phyloP scores from a whole-genome alignment of 148 eudicot species.

The Rheum nobile region DNA sequence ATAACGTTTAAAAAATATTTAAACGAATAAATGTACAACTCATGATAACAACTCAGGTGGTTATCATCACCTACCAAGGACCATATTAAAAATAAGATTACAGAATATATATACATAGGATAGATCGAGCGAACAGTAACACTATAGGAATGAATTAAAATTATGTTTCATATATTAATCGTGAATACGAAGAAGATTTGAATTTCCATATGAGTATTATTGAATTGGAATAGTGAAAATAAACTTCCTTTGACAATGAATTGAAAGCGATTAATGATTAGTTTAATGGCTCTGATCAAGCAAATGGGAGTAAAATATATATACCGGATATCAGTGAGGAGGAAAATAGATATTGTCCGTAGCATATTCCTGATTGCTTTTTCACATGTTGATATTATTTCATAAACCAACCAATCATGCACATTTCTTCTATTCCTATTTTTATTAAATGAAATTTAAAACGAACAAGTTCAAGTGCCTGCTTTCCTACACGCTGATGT shows the following conservation, averaged over 20 bases:
- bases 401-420: not conserved
- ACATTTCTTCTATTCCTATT: not conserved
- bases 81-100: too few species aligned
- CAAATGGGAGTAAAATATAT: not conserved
- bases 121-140: too few species aligned
- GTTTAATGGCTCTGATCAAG: not conserved
- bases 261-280: not conserved
- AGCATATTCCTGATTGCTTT: not conserved
- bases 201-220: not conserved
- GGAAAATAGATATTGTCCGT: not conserved
- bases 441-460: not conserved
- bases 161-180: not conserved
- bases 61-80: too few species aligned
- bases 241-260: not conserved
- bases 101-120: too few species aligned
- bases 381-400: not conserved
- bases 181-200: not conserved
- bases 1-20: too few species aligned
- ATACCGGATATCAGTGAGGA: not conserved
- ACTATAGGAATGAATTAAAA: not conserved
- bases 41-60: too few species aligned
- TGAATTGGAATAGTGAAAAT: not conserved
- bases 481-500: not conserved
- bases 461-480: not conserved
- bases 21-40: too few species aligned